These are phyloP conservation scores for Diutina mesorugosa DNA, from an alignment of 1,139 yeast species.

Conservation along the genomic window DNA sequence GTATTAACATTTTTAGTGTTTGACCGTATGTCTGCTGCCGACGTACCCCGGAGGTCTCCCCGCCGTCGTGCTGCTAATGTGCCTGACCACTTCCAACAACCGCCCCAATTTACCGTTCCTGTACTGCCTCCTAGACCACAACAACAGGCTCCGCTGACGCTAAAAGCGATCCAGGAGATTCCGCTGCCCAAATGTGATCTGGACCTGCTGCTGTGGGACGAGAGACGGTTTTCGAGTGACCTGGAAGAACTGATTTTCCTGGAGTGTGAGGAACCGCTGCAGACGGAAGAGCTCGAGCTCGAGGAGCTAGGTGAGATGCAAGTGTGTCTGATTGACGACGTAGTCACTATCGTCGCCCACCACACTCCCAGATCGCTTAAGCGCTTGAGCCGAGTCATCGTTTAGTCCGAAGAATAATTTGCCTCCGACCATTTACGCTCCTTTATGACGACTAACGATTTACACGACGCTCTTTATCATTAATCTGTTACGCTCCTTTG, in stretches of 20 bases:
- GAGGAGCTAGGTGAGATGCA: conserved; percentile 10
- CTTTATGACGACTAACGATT: background rate
- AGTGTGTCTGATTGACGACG: conserved; percentile 12
- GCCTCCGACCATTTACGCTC: background rate
- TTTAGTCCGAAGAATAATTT: background rate
- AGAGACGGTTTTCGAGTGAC: conserved; percentile 4
- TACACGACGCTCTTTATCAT: no score
- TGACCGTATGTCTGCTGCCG: conserved; percentile 5
- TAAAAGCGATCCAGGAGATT: conserved; percentile 7
- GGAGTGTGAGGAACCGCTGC: conserved; percentile 4
- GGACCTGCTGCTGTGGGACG: background rate
- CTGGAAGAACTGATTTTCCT: conserved; percentile 13
- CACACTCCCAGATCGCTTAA: background rate
- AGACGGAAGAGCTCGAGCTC: conserved; percentile 8
- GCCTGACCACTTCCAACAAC: conserved; percentile 1
- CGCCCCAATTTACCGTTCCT: conserved; percentile 5
- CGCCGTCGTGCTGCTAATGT: conserved; percentile 3
- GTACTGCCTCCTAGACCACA: conserved; percentile 4
- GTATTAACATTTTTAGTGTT: conserved; percentile 2
- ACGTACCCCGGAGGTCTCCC: conserved; percentile 7
- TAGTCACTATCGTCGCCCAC: conserved; percentile 11
- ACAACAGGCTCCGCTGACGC: background rate
- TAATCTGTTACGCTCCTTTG: background rate
- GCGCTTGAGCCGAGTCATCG: background rate
- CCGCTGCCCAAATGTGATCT: conserved; percentile 4